Conservation (phyloP, 1,284 basidiomycete genomes). For the Sporisorium iseilematis-ciliati region DNA sequence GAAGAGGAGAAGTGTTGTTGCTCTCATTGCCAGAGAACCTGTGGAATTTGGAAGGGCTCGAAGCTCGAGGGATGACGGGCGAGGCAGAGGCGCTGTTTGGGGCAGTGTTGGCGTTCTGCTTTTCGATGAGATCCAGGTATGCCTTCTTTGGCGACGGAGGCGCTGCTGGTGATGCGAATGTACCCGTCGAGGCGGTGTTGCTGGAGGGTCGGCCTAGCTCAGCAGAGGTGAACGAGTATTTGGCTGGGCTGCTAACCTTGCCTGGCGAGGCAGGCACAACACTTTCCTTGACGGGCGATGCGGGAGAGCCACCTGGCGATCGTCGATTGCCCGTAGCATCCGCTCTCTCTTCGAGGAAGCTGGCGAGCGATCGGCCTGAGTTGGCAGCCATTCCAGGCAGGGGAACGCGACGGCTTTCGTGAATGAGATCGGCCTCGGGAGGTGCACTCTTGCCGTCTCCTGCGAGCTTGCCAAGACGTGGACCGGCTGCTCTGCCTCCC, state of each 20-base stretch:
- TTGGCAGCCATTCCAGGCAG: conserved; percentile 52
- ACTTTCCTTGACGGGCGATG: conserved; percentile 26
- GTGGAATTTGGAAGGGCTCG: conserved; percentile 52
- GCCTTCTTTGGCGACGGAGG: conserved; percentile 49
- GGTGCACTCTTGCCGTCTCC: conserved; percentile 65
- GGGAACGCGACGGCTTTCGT: conserved; percentile 47
- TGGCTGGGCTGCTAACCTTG: conserved; percentile 37
- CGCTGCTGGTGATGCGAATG: conserved; percentile 3
- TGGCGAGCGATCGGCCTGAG: conserved; percentile 56
- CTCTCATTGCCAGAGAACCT: conserved; percentile 28
- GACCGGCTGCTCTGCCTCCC: conserved; percentile 65
- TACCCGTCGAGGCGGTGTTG: conserved; percentile 12
- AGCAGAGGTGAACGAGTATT: conserved; percentile 41
- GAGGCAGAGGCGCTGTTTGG: conserved; percentile 32
- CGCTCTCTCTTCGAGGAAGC: conserved; percentile 62
- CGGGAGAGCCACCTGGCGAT: conserved; percentile 16
- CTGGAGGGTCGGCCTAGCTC: conserved; percentile 35
- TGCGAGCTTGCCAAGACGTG: conserved; percentile 63
- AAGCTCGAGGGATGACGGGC: conserved; percentile 44
- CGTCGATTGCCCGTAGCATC: conserved; percentile 22
- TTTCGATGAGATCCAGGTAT: conserved; percentile 45
- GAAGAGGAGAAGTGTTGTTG: conserved; percentile 24
- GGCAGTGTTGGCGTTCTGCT: conserved; percentile 20
- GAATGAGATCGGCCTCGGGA: conserved; percentile 59
- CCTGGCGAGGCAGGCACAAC: conserved; percentile 16